Evolutionary conservation across 176 grass and related monocot genomes (phyloP), one percentile per base, ranked within the genome.

Genomic region (Bolboschoenus planiculmis): DNA sequence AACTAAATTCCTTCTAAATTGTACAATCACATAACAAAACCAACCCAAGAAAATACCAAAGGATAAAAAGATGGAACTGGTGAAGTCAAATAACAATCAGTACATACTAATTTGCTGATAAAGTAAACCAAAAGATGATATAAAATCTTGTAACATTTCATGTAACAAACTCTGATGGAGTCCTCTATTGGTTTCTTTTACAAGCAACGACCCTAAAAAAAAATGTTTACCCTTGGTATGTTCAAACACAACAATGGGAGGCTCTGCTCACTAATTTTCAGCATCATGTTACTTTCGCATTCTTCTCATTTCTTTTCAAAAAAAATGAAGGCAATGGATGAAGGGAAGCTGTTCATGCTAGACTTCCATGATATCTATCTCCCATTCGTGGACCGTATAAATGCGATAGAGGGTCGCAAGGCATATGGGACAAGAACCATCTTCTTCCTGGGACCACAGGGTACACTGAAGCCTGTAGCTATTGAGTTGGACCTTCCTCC

Each of bases 301-400:
- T 48, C 24, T 0, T 50, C 42, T 75, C 11, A 75, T 75, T 43
- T 48, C 14, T 76, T 58, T 83, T 73, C 33, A 66, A 24, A 78
- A 78, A 83, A 62, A 80, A 35, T 84, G 84, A 85, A 99, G 96
- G 96, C 96, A 27, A 83, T 99, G 80, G 91, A 93, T 7, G 78
- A 95, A 42, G 89, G 70, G 36, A 99, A 95, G 76, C 56, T 99
- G 51, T 99, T 99, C 83, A 83, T 95, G 59, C 43, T 93, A 54
- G 91, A 99, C 84, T 86, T 87, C 68, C 89, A 99, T 74, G 96
- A 99, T 68, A 87, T 39, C 27, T 99, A 88, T 72, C 85, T 99
- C n/a, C 96, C 96, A 18, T 99, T 95, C 56, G 84, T 99, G 81
- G 89, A 99, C 34, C 91, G 91, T 50, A 99, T 99, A 70, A 99